Base-by-base conservation (phyloP, 176 grass and related monocot species). In the Paspalum vaginatum region DNA sequence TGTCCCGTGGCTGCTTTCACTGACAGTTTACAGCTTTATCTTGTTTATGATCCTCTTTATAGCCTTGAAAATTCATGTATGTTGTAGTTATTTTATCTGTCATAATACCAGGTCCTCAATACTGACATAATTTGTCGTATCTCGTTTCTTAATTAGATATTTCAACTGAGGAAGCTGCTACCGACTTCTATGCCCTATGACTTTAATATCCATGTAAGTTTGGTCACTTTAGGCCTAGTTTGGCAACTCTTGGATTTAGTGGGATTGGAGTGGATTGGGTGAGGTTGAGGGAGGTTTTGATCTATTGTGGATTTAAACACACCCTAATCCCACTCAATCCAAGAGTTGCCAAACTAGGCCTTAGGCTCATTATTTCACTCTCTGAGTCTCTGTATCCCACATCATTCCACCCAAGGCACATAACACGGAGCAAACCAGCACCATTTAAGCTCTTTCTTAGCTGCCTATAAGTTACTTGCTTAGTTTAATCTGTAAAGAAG, bases 201-300 rank as follows among this genome's bases (percentile, higher is more conserved):
- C 84, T 98, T 98, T n/a, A 98, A 98, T 90, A 95, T 98, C 72
- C 95, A 98, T 88, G 96, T 95, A 89, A 93, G 96, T 88, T 42
- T 84, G 65, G 20, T 76, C 77, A 81, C 10, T 60, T 48, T n/a
- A n/a, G n/a, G n/a, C n/a, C n/a, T n/a, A n/a, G n/a, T n/a, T n/a
- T n/a, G n/a, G n/a, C n/a, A n/a, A n/a, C n/a, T n/a, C n/a, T n/a
- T n/a, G n/a, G n/a, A n/a, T n/a, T n/a, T n/a, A n/a, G n/a, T n/a
- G n/a, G n/a, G n/a, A n/a, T n/a, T n/a, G n/a, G n/a, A n/a, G n/a
- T n/a, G n/a, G n/a, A n/a, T n/a, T n/a, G n/a, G n/a, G n/a, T n/a
- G n/a, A n/a, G n/a, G n/a, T n/a, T n/a, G n/a, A n/a, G n/a, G n/a
- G n/a, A n/a, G n/a, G n/a, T n/a, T n/a, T n/a, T n/a, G n/a, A n/a